phyloP scores from a whole-genome alignment of 208 protist species.

The Crithidia thermophila region DNA sequence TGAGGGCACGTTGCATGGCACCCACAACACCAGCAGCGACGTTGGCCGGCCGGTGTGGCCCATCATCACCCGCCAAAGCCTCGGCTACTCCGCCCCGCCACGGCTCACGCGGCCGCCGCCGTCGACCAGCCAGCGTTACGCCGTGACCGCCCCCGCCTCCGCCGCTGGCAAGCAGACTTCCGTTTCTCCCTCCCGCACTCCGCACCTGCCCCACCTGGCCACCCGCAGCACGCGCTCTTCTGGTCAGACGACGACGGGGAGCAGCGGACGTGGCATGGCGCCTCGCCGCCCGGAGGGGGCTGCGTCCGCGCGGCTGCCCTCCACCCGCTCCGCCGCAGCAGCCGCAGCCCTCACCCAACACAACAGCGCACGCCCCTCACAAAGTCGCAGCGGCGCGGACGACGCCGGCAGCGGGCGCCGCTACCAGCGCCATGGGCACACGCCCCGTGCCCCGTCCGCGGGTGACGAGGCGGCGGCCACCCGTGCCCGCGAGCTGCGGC shows the following conservation, averaged over 20 bases:
- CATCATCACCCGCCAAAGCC: slow-evolving; percentile 4
- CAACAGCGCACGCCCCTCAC: not conserved
- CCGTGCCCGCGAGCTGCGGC: slow-evolving; percentile 15
- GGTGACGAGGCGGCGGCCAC: slow-evolving; percentile 20
- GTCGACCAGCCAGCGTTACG: not conserved
- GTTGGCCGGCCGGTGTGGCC: slow-evolving; percentile 17
- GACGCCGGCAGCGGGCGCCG: not conserved
- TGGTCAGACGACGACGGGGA: too few species aligned
- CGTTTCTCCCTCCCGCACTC: not conserved
- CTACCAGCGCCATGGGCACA: slow-evolving; percentile 6
- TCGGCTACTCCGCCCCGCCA: slow-evolving; percentile 21
- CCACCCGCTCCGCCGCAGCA: not conserved
- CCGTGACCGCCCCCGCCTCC: not conserved
- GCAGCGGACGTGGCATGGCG: too few species aligned
- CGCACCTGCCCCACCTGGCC: not conserved
- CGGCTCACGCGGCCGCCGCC: not conserved
- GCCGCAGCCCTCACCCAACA: not conserved
- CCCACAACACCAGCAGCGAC: not conserved
- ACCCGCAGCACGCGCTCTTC: not conserved
- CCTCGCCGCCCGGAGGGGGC: not conserved
- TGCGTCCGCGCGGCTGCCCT: not conserved
- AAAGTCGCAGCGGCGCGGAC: not conserved
- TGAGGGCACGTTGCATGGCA: not conserved
- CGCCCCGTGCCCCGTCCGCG: slow-evolving; percentile 1
- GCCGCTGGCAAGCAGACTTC: not conserved